Base-by-base conservation (phyloP, 2,329 filamentous ascomycete species). In the Akanthomyces dipterigenus region DNA sequence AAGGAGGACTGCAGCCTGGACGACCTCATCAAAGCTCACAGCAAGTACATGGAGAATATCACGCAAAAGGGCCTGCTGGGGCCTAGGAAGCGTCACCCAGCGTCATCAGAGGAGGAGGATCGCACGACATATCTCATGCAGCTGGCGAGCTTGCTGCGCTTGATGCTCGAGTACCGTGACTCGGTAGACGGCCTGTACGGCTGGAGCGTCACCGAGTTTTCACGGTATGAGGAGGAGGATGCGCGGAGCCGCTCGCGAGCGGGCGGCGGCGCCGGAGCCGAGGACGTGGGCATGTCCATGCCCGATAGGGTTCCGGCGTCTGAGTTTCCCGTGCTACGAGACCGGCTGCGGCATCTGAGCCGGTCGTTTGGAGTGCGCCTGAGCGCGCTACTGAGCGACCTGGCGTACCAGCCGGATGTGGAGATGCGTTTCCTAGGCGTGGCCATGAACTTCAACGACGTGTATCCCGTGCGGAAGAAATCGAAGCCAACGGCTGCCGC, bases 371-470 rank as follows among this genome's bases (percentile, higher is more conserved):
- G 86, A 63, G 82, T 83, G 1, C 84, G 89, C 31, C 82, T 98
- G 54, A 91, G 91, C 72, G 80, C 93, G 45, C 77, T 99, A 60
- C 79, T 99, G 3, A 92, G 95, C 16, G 96, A 99, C 72, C 75
- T 99, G 65, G 89, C 91, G 9, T 93, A 96, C 75, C 93, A 98
- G 75, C 88, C 92, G 1, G 95, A 99, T 72, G 88, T 93, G 56
- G 95, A 99, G 73, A 91, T 99, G 87, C 83, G 93, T 60, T 98
- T 98, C 79, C 77, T 99, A 66, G 95, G 91, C 43, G 92, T 98
- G 51, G 90, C 95, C 45, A 98, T 99, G 91, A 99, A 98, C 76
- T 99, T 98, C 76, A 99, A 99, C 75, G 93, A 98, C 72, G 90
- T 96, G 28, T 98, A 98, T 51, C 36, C 60, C 14, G 16, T 53